Evolutionary conservation across 345 rosid species (phyloP).

Genomic region (Firmiana major): DNA sequence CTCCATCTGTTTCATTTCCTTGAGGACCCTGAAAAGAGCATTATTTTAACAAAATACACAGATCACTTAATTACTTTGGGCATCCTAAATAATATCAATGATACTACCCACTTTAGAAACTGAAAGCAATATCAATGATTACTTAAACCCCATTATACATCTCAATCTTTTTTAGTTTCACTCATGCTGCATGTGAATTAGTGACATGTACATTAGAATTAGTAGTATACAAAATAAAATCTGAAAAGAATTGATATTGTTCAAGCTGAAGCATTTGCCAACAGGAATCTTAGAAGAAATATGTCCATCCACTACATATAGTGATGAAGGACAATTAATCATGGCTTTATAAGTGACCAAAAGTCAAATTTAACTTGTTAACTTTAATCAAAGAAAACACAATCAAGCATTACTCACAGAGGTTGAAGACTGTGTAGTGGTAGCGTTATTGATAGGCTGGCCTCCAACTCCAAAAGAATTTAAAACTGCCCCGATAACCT

Average conservation of each 20-base stretch:
- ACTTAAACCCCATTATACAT: neutral
- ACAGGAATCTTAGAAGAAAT: neutral
- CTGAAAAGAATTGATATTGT: neutral
- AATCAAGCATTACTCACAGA: conserved; percentile 38
- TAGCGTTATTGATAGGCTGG: conserved; percentile 41
- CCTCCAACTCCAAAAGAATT: conserved; percentile 77
- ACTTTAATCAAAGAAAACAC: neutral
- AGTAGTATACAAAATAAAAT: no score
- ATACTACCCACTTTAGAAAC: neutral
- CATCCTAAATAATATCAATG: no score
- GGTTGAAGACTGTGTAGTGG: conserved; percentile 35
- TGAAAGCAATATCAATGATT: neutral
- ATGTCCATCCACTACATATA: neutral
- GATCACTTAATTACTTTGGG: neutral
- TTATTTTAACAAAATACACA: neutral
- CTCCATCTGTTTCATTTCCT: conserved; percentile 45
- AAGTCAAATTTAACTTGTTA: neutral
- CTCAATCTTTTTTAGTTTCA: neutral
- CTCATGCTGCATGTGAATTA: neutral
- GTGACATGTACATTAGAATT: neutral
- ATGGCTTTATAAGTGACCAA: neutral
- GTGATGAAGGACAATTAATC: neutral
- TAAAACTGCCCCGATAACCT: conserved; percentile 88
- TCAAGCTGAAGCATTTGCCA: neutral
- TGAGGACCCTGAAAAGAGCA: conserved; percentile 31